Evolutionary conservation across 371 early-diverging fungal genomes (phyloP), one percentile per base, ranked within the genome.

Genomic region (Thermomucor indicae-seudaticae): DNA sequence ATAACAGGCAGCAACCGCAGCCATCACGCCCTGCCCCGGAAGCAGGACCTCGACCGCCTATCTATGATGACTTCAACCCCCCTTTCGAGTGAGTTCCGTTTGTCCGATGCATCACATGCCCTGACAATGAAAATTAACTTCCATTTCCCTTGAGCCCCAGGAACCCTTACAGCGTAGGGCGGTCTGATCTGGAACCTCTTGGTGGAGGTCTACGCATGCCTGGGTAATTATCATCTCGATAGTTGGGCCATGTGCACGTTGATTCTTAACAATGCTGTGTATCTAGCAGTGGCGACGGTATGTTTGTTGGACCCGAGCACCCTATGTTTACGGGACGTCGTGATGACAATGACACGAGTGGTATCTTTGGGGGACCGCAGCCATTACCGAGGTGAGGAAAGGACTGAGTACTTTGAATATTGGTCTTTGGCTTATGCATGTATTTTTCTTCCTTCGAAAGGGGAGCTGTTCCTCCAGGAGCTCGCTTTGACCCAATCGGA

Each of bases 391-490:
- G 72, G 73, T 73, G 67, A 51, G n/a, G n/a, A n/a, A n/a, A n/a
- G n/a, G n/a, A n/a, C n/a, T n/a, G n/a, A n/a, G n/a, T n/a, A n/a
- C n/a, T n/a, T n/a, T n/a, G n/a, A n/a, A n/a, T n/a, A n/a, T n/a
- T n/a, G n/a, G n/a, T n/a, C n/a, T n/a, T n/a, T n/a, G n/a, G n/a
- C n/a, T 27, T 28, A 23, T 57, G 12, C 37, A 32, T 41, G n/a
- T 23, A 25, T 39, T 48, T 31, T 48, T 23, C 23, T 10, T 2
- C 20, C 22, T 42, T 6, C 27, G 19, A 40, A 44, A 75, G 83
- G 54, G 90, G 87, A 14, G 79, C 91, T 17, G 93, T 93, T 6
- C 96, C 96, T 2, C 90, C 91, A n/a, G 94, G 94, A 11, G 96
- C 96, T 4, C 79, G 95, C 19, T 96, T 92, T 69, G 95, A 96